These are phyloP conservation scores for Rhizophagus clarus DNA, from an alignment of 192 early-diverging fungal species.

Conservation along the genomic window DNA sequence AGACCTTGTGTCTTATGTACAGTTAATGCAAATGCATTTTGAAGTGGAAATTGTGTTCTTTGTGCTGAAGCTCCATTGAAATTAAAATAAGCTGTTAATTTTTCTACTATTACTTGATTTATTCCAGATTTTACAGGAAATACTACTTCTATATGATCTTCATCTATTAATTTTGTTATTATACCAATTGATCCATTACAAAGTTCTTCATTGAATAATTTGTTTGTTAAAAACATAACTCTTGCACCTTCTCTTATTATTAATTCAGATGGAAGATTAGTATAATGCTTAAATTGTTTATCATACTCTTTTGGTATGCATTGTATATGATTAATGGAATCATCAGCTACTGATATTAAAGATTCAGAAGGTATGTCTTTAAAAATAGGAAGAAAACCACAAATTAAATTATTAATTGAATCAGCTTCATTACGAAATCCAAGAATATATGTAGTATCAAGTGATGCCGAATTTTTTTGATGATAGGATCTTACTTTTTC, in stretches of 20 bases:
- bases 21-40: constrained; percentile 11
- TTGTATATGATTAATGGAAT: no score
- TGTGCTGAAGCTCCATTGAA: background rate
- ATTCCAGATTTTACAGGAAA: background rate
- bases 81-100: background rate
- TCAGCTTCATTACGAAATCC: no score
- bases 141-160: background rate
- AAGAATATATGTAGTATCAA: no score
- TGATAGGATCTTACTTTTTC: no score
- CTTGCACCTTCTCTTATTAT: background rate
- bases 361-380: no score
- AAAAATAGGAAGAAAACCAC: no score
- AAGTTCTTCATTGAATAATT: background rate
- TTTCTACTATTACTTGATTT: background rate
- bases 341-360: no score
- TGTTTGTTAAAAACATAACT: background rate
- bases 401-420: no score
- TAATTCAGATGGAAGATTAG: background rate
- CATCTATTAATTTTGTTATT: background rate
- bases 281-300: background rate
- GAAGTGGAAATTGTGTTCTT: constrained; percentile 6
- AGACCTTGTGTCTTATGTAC: constrained; percentile 22
- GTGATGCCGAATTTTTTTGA: no score
- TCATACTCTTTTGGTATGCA: background rate
- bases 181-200: background rate